Conservation (phyloP, 345 rosid species). For the Bruguiera gymnorhiza region DNA sequence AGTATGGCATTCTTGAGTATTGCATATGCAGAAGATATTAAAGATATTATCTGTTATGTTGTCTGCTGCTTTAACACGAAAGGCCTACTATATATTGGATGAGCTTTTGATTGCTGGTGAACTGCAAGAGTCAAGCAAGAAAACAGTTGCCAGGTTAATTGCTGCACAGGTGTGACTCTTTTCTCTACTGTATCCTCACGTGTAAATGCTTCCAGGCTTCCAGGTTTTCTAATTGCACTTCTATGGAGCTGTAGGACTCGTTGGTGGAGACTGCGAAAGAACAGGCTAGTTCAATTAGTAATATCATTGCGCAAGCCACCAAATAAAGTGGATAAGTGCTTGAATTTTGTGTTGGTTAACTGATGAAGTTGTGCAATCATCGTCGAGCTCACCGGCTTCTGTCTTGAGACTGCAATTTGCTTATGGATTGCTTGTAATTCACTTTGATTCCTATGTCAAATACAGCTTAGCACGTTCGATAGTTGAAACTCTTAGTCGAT, state of each 20-base stretch:
- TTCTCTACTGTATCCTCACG: no score
- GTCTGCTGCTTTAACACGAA: background rate
- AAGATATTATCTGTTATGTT: background rate
- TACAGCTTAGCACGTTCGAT: no score
- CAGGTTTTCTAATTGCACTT: background rate
- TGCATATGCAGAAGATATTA: background rate
- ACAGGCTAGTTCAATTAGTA: conserved; percentile 78
- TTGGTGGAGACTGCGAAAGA: conserved; percentile 94
- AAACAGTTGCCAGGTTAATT: conserved; percentile 15
- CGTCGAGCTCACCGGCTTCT: no score
- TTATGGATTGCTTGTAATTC: no score
- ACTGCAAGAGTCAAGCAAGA: conserved; percentile 31
- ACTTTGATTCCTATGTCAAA: no score
- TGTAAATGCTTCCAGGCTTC: no score
- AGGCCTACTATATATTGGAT: conserved; percentile 32
- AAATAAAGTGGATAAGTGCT: conserved; percentile 38
- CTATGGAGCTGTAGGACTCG: conserved; percentile 52
- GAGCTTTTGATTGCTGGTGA: conserved; percentile 31
- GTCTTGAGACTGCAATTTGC: no score
- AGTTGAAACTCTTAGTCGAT: no score
- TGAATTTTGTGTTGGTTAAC: background rate
- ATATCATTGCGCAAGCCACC: conserved; percentile 90
- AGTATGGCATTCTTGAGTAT: background rate
- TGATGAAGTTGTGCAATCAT: no score
- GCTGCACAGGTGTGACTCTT: conserved; percentile 18